These are phyloP conservation scores for Chlorophyllum brunneum DNA, from an alignment of 768 basidiomycete species.

Conservation along the genomic window DNA sequence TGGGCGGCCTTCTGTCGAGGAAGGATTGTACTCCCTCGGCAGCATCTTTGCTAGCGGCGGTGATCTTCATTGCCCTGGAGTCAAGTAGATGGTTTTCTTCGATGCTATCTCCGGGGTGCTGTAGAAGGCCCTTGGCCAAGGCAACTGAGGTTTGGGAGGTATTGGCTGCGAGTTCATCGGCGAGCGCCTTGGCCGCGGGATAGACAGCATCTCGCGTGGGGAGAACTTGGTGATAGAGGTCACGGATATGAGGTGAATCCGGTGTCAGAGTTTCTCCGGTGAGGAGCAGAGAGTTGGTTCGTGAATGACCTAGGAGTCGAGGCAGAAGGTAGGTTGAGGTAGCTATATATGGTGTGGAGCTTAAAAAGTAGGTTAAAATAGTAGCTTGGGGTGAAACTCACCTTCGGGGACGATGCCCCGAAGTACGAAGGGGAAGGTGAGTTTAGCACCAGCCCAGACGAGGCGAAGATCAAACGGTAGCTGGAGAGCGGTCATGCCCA, in stretches of 20 bases:
- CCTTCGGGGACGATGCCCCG: constrained; percentile 53
- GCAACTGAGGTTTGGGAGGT: constrained; percentile 50
- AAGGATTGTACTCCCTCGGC: constrained; percentile 47
- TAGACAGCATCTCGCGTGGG: constrained; percentile 49
- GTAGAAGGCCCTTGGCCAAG: constrained; percentile 47
- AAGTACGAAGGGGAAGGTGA: constrained; percentile 46
- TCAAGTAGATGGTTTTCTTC: constrained; percentile 56
- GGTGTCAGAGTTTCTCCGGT: constrained; percentile 42
- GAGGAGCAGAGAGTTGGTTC: constrained; percentile 47
- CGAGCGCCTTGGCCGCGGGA: constrained; percentile 47
- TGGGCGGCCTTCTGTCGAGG: constrained; percentile 40
- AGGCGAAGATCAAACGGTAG: constrained; percentile 52
- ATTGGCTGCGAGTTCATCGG: constrained; percentile 45
- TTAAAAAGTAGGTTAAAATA: background rate
- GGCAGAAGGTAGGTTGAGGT: constrained; percentile 46
- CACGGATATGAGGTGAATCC: constrained; percentile 37
- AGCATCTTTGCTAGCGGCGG: constrained; percentile 36
- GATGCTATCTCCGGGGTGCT: constrained; percentile 42
- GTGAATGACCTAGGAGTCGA: constrained; percentile 47
- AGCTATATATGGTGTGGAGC: constrained; percentile 12
- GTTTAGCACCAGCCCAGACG: constrained; percentile 46
- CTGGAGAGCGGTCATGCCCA: constrained; percentile 47
- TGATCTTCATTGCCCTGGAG: constrained; percentile 41
- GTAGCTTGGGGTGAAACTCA: constrained; percentile 14
- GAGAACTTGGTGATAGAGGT: constrained; percentile 44